These are phyloP conservation scores for Coemansia sp. DNA, from an alignment of 192 early-diverging fungal species.

Conservation along the genomic window DNA sequence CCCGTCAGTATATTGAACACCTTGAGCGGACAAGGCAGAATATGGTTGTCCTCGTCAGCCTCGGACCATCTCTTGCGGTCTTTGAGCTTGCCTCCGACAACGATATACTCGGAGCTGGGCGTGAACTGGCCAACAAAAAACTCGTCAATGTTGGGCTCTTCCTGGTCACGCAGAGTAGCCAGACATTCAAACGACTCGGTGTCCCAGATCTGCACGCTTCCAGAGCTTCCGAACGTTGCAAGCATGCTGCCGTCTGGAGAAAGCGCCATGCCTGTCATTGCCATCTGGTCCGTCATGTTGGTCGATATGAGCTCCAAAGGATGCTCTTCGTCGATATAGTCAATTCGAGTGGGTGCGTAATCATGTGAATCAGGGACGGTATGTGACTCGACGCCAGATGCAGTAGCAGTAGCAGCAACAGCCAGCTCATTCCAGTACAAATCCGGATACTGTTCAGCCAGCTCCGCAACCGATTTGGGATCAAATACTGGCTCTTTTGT, in stretches of 20 bases:
- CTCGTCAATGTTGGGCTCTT: slow-evolving; percentile 86
- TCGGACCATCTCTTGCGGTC: slow-evolving; percentile 84
- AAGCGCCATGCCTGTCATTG: slow-evolving; percentile 81
- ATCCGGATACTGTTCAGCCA: slow-evolving; percentile 60
- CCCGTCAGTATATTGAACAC: slow-evolving; percentile 82
- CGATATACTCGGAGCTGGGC: slow-evolving; percentile 62
- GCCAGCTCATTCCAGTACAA: slow-evolving; percentile 42
- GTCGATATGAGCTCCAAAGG: slow-evolving; percentile 65
- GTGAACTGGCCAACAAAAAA: slow-evolving; percentile 84
- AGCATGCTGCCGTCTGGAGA: slow-evolving; percentile 84
- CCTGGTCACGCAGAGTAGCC: slow-evolving; percentile 69
- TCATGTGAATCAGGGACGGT: background rate
- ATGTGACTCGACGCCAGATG: background rate
- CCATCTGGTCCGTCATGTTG: slow-evolving; percentile 74
- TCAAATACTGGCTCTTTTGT: slow-evolving; percentile 47
- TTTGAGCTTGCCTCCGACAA: slow-evolving; percentile 88
- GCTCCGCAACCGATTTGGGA: slow-evolving; percentile 53
- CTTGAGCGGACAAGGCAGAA: slow-evolving; percentile 91
- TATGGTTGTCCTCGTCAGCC: slow-evolving; percentile 91
- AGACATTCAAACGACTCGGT: slow-evolving; percentile 69
- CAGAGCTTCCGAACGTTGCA: slow-evolving; percentile 82
- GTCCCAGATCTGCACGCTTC: slow-evolving; percentile 79
- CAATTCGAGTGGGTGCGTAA: slow-evolving; percentile 21
- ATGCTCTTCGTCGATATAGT: slow-evolving; percentile 67
- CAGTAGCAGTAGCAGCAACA: no score